A percentile compares a stretch with the other conserved stretches of the same genome.
These are phyloP conservation scores for Salix brachista DNA, from an alignment of 345 rosid species.

Conservation along the genomic window DNA sequence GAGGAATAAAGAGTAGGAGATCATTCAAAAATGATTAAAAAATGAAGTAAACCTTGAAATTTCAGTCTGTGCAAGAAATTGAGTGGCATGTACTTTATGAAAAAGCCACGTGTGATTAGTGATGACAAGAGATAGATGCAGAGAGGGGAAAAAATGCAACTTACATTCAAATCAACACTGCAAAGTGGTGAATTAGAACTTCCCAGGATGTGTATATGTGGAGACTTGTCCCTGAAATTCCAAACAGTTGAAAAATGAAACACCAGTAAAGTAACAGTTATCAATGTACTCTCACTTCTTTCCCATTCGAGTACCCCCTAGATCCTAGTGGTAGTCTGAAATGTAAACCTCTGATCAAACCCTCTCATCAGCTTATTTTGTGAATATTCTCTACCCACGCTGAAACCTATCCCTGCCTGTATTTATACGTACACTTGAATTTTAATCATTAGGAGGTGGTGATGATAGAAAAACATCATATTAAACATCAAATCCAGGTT, in stretches of 20 bases:
- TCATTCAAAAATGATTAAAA: neutral
- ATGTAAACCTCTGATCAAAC: neutral
- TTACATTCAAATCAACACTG: slow-evolving; percentile 69
- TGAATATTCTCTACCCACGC: neutral
- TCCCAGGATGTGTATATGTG: slow-evolving; percentile 46
- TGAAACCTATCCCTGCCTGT: neutral
- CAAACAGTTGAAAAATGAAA: slow-evolving; percentile 19
- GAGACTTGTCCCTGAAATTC: slow-evolving; percentile 67
- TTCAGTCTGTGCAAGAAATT: neutral
- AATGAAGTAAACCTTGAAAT: neutral
- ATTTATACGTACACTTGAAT: neutral
- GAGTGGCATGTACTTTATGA: neutral
- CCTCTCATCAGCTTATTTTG: slow-evolving; percentile 6
- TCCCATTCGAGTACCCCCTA: neutral
- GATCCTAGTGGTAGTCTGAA: neutral
- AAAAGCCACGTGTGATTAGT: neutral
- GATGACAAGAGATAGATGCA: neutral
- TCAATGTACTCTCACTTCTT: neutral
- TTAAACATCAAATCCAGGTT: neutral
- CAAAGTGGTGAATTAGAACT: slow-evolving; percentile 62
- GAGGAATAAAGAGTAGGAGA: neutral
- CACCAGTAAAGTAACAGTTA: neutral
- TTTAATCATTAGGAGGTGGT: neutral
- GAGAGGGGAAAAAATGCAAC: slow-evolving; percentile 7
- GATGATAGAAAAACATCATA: neutral